Conservation (phyloP, 1,139 yeast species). For the Blastobotrys aristatus region DNA sequence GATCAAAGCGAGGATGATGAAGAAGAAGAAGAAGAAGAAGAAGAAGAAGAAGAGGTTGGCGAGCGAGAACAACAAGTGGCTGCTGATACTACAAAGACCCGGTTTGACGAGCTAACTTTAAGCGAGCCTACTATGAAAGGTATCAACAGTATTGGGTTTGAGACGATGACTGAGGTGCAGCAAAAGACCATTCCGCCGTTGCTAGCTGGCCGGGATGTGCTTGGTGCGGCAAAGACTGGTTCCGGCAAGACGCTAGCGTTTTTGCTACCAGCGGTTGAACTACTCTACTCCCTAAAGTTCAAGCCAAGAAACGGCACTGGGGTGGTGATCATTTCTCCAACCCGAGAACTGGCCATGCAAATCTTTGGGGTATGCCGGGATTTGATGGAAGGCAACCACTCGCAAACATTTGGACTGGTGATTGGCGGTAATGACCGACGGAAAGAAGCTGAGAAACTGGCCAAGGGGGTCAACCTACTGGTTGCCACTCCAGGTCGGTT, state of each 20-base stretch:
- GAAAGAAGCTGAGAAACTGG: constrained; percentile 91
- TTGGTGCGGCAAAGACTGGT: constrained; percentile 99
- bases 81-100: constrained; percentile 14
- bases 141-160: constrained; percentile 79
- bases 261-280: constrained; percentile 88
- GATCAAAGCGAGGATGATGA: constrained; percentile 22
- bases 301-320: constrained; percentile 94
- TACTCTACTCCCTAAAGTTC: constrained; percentile 80
- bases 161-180: constrained; percentile 87
- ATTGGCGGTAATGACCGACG: constrained; percentile 98
- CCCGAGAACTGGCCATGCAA: constrained; percentile 90
- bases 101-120: constrained; percentile 56
- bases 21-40: constrained; percentile 24
- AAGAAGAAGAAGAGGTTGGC: constrained; percentile 23
- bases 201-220: constrained; percentile 92
- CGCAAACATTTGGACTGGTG: constrained; percentile 92
- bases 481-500: constrained; percentile 98
- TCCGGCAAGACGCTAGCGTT: constrained; percentile 91
- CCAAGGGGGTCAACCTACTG: constrained; percentile 86
- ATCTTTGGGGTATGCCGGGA: constrained; percentile 96
- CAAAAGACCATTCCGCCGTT: constrained; percentile 93
- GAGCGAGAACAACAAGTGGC: constrained; percentile 19
- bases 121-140: constrained; percentile 68
- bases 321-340: constrained; percentile 79
- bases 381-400: constrained; percentile 79